These are phyloP conservation scores for Limnanthes douglasii DNA, from an alignment of 345 rosid species.

Conservation along the genomic window DNA sequence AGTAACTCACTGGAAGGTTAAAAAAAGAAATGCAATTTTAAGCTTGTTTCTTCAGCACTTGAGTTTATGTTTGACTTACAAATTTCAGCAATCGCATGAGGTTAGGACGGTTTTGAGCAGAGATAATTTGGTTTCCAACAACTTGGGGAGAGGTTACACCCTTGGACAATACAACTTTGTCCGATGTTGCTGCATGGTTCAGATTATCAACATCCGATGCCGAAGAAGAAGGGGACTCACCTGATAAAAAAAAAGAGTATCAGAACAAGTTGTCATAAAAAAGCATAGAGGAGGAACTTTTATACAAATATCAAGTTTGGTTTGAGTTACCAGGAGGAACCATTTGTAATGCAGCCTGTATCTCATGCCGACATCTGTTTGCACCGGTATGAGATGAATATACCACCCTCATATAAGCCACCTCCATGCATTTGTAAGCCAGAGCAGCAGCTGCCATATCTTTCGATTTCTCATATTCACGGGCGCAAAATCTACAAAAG, in stretches of 20 bases:
- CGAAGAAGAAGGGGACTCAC: slow-evolving; percentile 97
- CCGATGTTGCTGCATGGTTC: slow-evolving; percentile 54
- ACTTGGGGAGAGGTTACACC: slow-evolving; percentile 67
- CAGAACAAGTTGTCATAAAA: too few species aligned
- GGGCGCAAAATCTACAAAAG: slow-evolving; percentile 72
- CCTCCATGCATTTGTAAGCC: slow-evolving; percentile 97
- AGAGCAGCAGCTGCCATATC: slow-evolving; percentile 93
- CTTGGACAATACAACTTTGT: slow-evolving; percentile 47
- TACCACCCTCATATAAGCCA: slow-evolving; percentile 84
- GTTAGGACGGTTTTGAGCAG: slow-evolving; percentile 50
- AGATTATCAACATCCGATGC: slow-evolving; percentile 92
- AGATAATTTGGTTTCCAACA: slow-evolving; percentile 44
- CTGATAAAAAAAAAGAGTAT: slow-evolving; percentile 22
- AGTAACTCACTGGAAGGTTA: not conserved
- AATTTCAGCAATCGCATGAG: slow-evolving; percentile 50
- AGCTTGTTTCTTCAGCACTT: too few species aligned
- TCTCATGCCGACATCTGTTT: slow-evolving; percentile 51
- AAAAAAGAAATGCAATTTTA: slow-evolving; percentile 7
- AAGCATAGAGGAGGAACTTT: too few species aligned
- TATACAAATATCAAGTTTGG: too few species aligned
- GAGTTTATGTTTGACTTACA: slow-evolving; percentile 39
- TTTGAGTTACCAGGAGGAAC: slow-evolving; percentile 70
- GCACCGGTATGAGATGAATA: slow-evolving; percentile 45
- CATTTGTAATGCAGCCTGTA: slow-evolving; percentile 53
- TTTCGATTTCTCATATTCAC: slow-evolving; percentile 75